Evolutionary conservation across 2,329 filamentous ascomycete species (phyloP).

Genomic region (Ceratocystis ficicola): DNA sequence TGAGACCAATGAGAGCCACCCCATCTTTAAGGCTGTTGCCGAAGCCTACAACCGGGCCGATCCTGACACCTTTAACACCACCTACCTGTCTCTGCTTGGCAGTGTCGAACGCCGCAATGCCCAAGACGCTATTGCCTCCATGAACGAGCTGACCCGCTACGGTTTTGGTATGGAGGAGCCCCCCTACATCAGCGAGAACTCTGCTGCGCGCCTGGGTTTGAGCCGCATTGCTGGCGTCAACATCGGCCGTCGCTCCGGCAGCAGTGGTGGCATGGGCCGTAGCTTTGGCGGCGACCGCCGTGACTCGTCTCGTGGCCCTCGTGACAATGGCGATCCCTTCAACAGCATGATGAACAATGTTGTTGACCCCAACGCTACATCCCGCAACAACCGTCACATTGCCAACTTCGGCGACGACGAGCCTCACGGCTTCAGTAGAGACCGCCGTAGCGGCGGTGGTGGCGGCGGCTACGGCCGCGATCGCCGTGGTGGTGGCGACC

Average conservation of each 20-base stretch:
- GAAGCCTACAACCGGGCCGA: conserved; percentile 28
- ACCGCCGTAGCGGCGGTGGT: conserved; percentile 21
- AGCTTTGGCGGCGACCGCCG: conserved; percentile 14
- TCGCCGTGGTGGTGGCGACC: conserved; percentile 20
- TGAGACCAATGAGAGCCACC: conserved; percentile 17
- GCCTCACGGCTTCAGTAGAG: conserved; percentile 19
- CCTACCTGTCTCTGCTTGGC: conserved; percentile 49
- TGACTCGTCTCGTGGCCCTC: not conserved
- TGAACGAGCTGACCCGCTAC: conserved; percentile 42
- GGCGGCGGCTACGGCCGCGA: conserved; percentile 23
- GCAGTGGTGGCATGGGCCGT: conserved; percentile 17
- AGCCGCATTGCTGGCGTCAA: conserved; percentile 29
- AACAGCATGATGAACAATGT: conserved; percentile 14
- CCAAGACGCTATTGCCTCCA: conserved; percentile 33
- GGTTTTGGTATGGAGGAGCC: conserved; percentile 42
- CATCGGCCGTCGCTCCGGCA: conserved; percentile 24
- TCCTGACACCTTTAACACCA: conserved; percentile 27
- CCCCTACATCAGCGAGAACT: conserved; percentile 31
- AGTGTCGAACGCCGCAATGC: conserved; percentile 33
- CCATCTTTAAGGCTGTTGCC: conserved; percentile 34
- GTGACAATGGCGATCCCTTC: conserved; percentile 16
- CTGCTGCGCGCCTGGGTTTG: conserved; percentile 29
- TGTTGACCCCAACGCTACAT: conserved; percentile 18
- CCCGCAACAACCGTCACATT: conserved; percentile 9
- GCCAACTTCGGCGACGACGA: conserved; percentile 20